Evolutionary conservation across 345 rosid genomes (phyloP).

Genomic region (Psidium guajava): DNA sequence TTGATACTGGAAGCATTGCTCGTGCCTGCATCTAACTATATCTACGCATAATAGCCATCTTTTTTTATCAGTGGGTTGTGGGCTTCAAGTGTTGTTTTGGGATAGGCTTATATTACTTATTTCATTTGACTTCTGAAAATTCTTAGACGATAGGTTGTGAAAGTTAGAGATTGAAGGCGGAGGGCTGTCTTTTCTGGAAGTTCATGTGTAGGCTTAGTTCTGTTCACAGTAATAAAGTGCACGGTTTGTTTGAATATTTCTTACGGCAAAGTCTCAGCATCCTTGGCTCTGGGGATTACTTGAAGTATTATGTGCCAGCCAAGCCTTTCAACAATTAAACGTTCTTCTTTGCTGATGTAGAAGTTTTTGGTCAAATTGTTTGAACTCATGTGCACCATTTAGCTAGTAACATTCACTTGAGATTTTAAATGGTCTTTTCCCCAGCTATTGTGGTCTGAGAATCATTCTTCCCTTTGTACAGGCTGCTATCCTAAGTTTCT

Average conservation of each 20-base stretch:
- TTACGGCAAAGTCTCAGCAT: neutral
- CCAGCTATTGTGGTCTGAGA: neutral
- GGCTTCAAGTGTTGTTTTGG: neutral
- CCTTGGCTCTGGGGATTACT: neutral
- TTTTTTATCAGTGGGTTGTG: neutral
- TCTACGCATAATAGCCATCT: neutral
- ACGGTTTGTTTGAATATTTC: neutral
- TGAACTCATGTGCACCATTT: neutral
- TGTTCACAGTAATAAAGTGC: neutral
- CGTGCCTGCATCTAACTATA: neutral
- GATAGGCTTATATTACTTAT: neutral
- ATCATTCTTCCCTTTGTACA: neutral
- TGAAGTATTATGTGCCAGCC: neutral
- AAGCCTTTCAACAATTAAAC: neutral
- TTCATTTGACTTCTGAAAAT: neutral
- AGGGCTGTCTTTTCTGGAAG: neutral
- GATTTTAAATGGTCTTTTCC: neutral
- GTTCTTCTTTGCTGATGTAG: neutral
- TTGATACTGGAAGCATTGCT: neutral
- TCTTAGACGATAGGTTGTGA: neutral
- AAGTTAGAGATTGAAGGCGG: neutral
- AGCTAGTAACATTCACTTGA: neutral
- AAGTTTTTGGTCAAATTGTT: neutral
- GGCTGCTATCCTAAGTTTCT: neutral
- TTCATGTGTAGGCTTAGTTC: neutral